These are phyloP conservation scores for Lactifluus hygrophoroides DNA, from an alignment of 768 basidiomycete genomes.

Conservation along the genomic window DNA sequence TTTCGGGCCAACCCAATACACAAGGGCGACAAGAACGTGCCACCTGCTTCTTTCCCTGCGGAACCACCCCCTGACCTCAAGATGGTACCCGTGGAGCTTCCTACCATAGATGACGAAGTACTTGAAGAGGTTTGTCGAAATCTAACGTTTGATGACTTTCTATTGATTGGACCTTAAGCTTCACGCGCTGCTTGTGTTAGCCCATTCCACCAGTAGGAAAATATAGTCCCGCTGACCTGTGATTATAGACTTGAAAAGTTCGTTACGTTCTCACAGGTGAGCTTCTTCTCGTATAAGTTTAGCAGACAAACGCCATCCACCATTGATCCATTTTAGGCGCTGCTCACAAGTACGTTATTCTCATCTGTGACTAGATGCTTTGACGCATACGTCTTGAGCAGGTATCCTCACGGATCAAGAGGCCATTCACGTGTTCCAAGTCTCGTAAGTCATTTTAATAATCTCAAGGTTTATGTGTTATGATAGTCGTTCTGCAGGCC, in stretches of 20 bases:
- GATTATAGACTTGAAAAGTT: slow-evolving; percentile 24
- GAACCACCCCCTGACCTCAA: slow-evolving; percentile 23
- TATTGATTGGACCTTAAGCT: slow-evolving; percentile 30
- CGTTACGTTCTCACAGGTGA: slow-evolving; percentile 25
- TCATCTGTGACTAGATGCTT: background rate
- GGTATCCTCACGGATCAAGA: slow-evolving; percentile 18
- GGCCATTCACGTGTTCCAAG: slow-evolving; percentile 16
- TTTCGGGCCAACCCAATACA: slow-evolving; percentile 32
- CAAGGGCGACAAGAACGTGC: slow-evolving; percentile 35
- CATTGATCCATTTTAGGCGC: background rate
- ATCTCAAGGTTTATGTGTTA: background rate
- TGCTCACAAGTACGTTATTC: slow-evolving; percentile 5
- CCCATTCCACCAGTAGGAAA: background rate
- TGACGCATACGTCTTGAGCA: background rate
- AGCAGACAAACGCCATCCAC: background rate
- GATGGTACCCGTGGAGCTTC: slow-evolving; percentile 17
- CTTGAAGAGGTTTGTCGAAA: slow-evolving; percentile 35
- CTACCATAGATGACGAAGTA: slow-evolving; percentile 36
- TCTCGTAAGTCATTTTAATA: slow-evolving; percentile 9
- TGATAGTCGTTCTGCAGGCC: background rate
- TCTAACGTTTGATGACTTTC: background rate
- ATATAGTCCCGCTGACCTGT: background rate
- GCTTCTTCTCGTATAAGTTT: background rate
- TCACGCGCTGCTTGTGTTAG: slow-evolving; percentile 51
- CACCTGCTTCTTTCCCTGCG: slow-evolving; percentile 46